Conservation (phyloP, 116 monocot genomes). For the Trichopus zeylanicus region DNA sequence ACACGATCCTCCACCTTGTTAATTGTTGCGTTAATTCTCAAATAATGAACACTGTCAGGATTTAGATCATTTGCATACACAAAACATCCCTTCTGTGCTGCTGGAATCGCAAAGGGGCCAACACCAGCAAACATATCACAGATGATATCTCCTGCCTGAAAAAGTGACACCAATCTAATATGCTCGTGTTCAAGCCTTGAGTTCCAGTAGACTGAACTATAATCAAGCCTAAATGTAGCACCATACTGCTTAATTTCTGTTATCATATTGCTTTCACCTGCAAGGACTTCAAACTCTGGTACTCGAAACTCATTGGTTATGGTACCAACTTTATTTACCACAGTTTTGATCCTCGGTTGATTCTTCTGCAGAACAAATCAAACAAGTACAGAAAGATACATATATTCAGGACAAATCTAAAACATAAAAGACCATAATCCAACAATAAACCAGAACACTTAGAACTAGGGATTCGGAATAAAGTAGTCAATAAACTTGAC, state of each 20-base stretch:
- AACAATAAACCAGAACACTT: neutral
- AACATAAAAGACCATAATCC: neutral
- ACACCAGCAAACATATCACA: slow-evolving; percentile 97
- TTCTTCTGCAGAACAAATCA: slow-evolving; percentile 60
- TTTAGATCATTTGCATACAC: slow-evolving; percentile 97
- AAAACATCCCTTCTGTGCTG: slow-evolving; percentile 90
- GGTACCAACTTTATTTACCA: slow-evolving; percentile 91
- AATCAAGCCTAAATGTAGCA: slow-evolving; percentile 87
- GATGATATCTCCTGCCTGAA: slow-evolving; percentile 66
- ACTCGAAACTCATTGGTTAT: slow-evolving; percentile 94
- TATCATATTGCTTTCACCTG: slow-evolving; percentile 76
- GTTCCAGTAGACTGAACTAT: slow-evolving; percentile 89
- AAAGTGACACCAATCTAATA: slow-evolving; percentile 70
- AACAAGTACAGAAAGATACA: neutral
- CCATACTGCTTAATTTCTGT: slow-evolving; percentile 98
- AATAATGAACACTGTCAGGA: slow-evolving; percentile 81
- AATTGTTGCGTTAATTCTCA: slow-evolving; percentile 60
- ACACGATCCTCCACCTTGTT: slow-evolving; percentile 84
- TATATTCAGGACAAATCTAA: neutral
- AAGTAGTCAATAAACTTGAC: neutral
- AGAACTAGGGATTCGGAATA: neutral
- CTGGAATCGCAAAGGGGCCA: slow-evolving; percentile 93
- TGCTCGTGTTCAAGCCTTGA: slow-evolving; percentile 99
- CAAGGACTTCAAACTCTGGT: slow-evolving; percentile 88
- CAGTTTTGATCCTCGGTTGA: slow-evolving; percentile 87